phyloP scores from a whole-genome alignment of 1,284 basidiomycete species.

The Malassezia yamatoensis region DNA sequence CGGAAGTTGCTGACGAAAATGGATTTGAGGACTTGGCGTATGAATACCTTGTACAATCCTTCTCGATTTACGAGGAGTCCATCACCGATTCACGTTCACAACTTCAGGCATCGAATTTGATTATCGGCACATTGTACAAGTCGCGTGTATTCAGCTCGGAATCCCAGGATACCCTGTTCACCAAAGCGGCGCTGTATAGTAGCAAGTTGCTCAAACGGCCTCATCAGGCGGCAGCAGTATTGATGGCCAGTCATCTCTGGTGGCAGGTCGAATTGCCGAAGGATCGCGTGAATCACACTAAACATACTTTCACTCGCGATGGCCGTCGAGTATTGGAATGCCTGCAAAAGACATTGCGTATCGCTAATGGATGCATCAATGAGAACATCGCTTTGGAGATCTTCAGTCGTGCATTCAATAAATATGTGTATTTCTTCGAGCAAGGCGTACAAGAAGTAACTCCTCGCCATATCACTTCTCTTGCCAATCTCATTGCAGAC shows the following conservation, averaged over 20 bases:
- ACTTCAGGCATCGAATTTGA: constrained; percentile 39
- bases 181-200: constrained; percentile 42
- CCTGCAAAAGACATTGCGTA: constrained; percentile 43
- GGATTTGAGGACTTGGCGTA: constrained; percentile 44
- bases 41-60: constrained; percentile 46
- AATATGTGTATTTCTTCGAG: constrained; percentile 47
- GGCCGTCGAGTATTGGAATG: constrained; percentile 46
- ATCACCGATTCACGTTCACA: constrained; percentile 43
- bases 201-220: constrained; percentile 47
- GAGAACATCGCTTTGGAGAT: constrained; percentile 44
- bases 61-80: constrained; percentile 47
- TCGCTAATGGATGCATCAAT: constrained; percentile 46
- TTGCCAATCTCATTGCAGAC: constrained; percentile 42
- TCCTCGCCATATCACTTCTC: constrained; percentile 41
- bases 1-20: constrained; percentile 42
- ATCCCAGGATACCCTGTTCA: constrained; percentile 45
- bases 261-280: constrained; percentile 36
- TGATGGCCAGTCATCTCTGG: constrained; percentile 47
- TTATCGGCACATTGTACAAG: constrained; percentile 41
- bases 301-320: constrained; percentile 30
- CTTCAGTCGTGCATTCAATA: constrained; percentile 41
- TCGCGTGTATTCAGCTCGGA: constrained; percentile 39
- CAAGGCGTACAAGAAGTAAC: constrained; percentile 37
- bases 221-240: constrained; percentile 45
- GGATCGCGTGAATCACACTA: constrained; percentile 19